These are phyloP conservation scores for Colletotrichum orbiculare DNA, from an alignment of 2,329 filamentous ascomycete species.

Conservation along the genomic window DNA sequence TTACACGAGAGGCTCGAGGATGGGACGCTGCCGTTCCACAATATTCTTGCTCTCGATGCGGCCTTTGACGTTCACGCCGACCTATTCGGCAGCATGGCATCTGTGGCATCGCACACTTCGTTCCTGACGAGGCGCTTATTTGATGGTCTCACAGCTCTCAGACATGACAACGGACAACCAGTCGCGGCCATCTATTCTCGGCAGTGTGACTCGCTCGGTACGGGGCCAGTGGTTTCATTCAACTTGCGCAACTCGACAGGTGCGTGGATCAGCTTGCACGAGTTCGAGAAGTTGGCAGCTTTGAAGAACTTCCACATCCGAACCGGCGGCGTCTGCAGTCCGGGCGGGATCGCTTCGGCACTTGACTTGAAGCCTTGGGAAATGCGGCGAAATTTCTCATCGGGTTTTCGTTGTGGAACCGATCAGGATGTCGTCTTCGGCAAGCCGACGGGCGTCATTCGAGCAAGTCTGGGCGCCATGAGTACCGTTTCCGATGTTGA, in stretches of 20 bases:
- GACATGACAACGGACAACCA: slow-evolving; percentile 74
- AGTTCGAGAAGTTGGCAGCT: slow-evolving; percentile 87
- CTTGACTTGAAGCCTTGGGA: slow-evolving; percentile 83
- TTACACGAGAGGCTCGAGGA: slow-evolving; percentile 90
- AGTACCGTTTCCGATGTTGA: slow-evolving; percentile 81
- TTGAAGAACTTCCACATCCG: slow-evolving; percentile 85
- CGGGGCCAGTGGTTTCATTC: slow-evolving; percentile 85
- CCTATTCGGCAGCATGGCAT: slow-evolving; percentile 78
- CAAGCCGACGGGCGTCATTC: slow-evolving; percentile 88
- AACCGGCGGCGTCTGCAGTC: slow-evolving; percentile 92
- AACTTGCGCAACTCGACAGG: slow-evolving; percentile 78
- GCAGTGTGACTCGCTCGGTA: slow-evolving; percentile 43
- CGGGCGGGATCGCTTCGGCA: slow-evolving; percentile 81
- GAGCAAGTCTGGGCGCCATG: slow-evolving; percentile 91
- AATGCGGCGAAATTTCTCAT: slow-evolving; percentile 84
- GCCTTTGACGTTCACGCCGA: slow-evolving; percentile 76
- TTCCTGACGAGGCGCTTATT: slow-evolving; percentile 71
- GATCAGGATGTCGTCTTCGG: slow-evolving; percentile 85
- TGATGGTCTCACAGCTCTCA: slow-evolving; percentile 66
- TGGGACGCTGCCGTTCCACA: slow-evolving; percentile 91
- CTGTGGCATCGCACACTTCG: slow-evolving; percentile 76
- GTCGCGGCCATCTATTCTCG: slow-evolving; percentile 76
- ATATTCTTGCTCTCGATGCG: slow-evolving; percentile 81
- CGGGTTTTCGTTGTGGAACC: slow-evolving; percentile 85
- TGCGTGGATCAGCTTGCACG: slow-evolving; percentile 81